phyloP scores from a whole-genome alignment of 2,329 filamentous ascomycete genomes.

The Colletotrichum tabaci region DNA sequence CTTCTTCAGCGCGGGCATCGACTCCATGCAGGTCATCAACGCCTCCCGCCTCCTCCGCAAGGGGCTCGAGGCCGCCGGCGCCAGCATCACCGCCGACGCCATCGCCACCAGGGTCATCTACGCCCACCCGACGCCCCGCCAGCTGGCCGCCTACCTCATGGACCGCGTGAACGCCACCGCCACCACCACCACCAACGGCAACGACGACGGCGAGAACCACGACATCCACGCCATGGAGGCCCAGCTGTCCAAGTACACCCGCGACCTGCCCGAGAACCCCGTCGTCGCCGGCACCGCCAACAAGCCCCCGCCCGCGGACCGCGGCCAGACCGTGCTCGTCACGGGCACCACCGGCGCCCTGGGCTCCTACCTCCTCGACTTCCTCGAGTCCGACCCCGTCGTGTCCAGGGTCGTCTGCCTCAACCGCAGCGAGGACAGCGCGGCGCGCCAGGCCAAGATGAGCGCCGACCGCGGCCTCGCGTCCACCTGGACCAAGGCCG shows the following conservation, averaged over 20 bases:
- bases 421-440: conserved; percentile 62
- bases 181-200: not conserved
- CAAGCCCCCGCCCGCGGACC: conserved; percentile 49
- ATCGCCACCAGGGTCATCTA: conserved; percentile 58
- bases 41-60: conserved; percentile 53
- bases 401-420: conserved; percentile 63
- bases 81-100: conserved; percentile 52
- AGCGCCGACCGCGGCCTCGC: conserved; percentile 57
- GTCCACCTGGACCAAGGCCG: conserved; percentile 55
- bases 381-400: conserved; percentile 51
- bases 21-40: conserved; percentile 58
- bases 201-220: conserved; percentile 34
- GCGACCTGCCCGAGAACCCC: conserved; percentile 46
- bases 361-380: conserved; percentile 44
- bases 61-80: conserved; percentile 51
- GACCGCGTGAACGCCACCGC: conserved; percentile 9
- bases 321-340: conserved; percentile 50
- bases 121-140: conserved; percentile 54
- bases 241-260: conserved; percentile 54
- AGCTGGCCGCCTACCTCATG: conserved; percentile 53
- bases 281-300: conserved; percentile 10
- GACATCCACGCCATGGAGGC: conserved; percentile 51
- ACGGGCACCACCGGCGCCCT: conserved; percentile 36
- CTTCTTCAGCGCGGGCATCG: conserved; percentile 56
- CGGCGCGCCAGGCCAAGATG: conserved; percentile 55